Evolutionary conservation across 2,329 filamentous ascomycete species (phyloP), one percentile per base, ranked within the genome.

Genomic region (Ilyonectria mors-panacis): DNA sequence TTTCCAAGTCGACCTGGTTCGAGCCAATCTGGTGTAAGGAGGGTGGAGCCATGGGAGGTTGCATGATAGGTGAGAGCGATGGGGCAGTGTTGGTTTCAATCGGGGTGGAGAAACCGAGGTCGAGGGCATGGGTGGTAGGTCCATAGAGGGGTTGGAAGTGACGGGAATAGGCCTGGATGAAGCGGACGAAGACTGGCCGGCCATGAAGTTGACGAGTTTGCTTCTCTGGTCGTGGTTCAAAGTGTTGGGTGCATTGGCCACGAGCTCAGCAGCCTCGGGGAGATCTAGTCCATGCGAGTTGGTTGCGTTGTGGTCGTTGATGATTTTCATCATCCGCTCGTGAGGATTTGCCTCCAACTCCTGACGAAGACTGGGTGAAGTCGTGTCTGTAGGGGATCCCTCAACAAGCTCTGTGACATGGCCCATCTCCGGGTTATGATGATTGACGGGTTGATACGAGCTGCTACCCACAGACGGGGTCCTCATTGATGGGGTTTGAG

Each of bases 1-100:
- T 87, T 58, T 96, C 93, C 30, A 98, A 88, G 69, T 97, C 93
- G 15, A 91, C 85, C 68, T 92, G 87, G 5, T 92, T 95, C 67
- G 88, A 88, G 51, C 86, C 88, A 68, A 96, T 88, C 44, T 91
- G 86, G 57, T 88, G 85, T 21, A 94, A 82, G 0, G 88, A 87
- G 1, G 86, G 85, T 4, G 82, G 80, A 1, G 80, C 78, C 70
- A 85, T 80, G 7, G 78, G 76, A 4, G 83, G 76, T 26, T 82
- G 80, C 66, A 89, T 81, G 60, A 85, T 83, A 0, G 87, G 85
- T 1, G 87, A 87, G n/a, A 87, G 78, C 3, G 84, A 84, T 8
- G 79, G 75, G 72, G 76, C 63, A 69, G 78, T 57, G 67, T 76
- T 59, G 54, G 66, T 37, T 55, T 78, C 66, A 23, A 66, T 39